A percentile compares a stretch with the other conserved stretches of the same genome.
Conservation (phyloP, 1,139 yeast genomes). For the Saccharomyces pastorianus region DNA sequence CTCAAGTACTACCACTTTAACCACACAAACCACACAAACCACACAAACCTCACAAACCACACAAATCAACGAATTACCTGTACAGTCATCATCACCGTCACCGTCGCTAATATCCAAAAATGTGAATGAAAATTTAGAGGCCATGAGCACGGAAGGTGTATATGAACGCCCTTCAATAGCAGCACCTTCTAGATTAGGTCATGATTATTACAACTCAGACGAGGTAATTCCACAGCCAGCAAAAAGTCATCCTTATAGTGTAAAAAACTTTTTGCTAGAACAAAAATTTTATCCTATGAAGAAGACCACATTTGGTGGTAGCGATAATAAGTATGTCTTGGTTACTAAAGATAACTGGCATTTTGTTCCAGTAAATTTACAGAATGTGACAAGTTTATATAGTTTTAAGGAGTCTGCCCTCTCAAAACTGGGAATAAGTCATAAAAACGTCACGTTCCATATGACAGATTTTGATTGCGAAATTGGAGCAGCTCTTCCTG, state of each 20-base stretch:
- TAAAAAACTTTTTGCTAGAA: slow-evolving; percentile 22
- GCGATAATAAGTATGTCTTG: slow-evolving; percentile 34
- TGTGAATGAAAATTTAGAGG: slow-evolving; percentile 2
- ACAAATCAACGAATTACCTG: background rate
- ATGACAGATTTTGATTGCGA: slow-evolving; percentile 63
- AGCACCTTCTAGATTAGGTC: too few relatives aligned
- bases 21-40: background rate
- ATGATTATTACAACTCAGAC: too few relatives aligned
- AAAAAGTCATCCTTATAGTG: background rate
- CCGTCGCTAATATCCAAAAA: background rate
- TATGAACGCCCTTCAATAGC: too few relatives aligned
- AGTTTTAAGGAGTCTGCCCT: slow-evolving; percentile 37
- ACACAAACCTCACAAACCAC: too few relatives aligned
- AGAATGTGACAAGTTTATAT: slow-evolving; percentile 27
- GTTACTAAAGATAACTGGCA: slow-evolving; percentile 52
- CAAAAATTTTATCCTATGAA: slow-evolving; percentile 33
- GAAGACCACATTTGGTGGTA: slow-evolving; percentile 1
- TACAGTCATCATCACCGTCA: slow-evolving; percentile 6
- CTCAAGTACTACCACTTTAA: background rate
- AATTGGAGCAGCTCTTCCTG: slow-evolving; percentile 55
- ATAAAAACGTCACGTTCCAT: slow-evolving; percentile 45
- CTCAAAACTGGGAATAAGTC: slow-evolving; percentile 37
- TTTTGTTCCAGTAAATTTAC: slow-evolving; percentile 43
- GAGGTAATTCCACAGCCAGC: too few relatives aligned
- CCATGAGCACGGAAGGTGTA: too few relatives aligned